phyloP scores from a whole-genome alignment of 352 stramenopile genomes.

The Pythium sukuiense region DNA sequence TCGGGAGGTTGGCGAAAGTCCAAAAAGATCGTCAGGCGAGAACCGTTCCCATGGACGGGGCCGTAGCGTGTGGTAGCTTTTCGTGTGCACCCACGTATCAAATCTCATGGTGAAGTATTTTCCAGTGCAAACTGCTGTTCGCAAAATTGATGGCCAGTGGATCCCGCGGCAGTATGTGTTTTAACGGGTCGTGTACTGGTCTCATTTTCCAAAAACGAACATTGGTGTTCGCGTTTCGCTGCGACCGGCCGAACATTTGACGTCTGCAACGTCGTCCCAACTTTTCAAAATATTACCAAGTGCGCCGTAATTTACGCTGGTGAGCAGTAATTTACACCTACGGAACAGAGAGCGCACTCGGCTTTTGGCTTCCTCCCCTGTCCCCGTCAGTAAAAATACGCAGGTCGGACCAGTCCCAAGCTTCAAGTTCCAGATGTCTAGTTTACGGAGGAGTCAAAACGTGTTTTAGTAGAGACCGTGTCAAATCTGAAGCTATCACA shows the following conservation, averaged over 20 bases:
- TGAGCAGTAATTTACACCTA: not conserved
- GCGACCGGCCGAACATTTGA: not conserved
- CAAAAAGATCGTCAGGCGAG: not conserved
- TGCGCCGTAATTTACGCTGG: not conserved
- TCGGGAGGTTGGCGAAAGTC: not conserved
- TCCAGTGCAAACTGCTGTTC: not conserved
- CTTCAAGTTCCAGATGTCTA: not conserved
- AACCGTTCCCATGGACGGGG: not conserved
- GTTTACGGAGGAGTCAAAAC: not conserved
- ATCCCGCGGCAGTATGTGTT: not conserved
- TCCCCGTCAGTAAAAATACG: not conserved
- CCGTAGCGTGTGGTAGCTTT: not conserved
- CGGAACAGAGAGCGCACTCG: too few relatives aligned
- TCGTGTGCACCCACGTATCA: not conserved
- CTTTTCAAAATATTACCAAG: not conserved
- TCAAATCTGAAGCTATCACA: not conserved
- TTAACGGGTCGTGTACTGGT: not conserved
- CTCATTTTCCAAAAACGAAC: too few relatives aligned
- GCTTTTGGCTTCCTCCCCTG: too few relatives aligned
- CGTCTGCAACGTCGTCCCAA: not conserved
- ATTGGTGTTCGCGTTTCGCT: not conserved
- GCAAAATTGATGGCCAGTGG: not conserved
- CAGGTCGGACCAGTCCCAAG: not conserved
- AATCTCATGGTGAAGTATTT: not conserved
- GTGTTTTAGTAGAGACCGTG: not conserved